A percentile compares a stretch with the other conserved stretches of the same genome.
phyloP scores from a whole-genome alignment of 352 stramenopile genomes.

The Poterioochromonas sp. region DNA sequence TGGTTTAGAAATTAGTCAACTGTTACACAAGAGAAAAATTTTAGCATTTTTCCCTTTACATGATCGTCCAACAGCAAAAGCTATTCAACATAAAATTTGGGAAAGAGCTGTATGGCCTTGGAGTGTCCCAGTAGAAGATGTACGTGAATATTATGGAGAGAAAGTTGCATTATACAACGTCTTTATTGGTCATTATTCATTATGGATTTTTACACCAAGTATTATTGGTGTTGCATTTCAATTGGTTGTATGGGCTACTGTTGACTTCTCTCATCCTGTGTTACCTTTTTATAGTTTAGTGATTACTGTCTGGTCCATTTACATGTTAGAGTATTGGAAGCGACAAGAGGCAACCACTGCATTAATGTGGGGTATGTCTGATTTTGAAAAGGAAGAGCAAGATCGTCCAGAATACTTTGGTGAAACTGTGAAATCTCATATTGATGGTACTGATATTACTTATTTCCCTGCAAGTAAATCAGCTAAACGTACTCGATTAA shows the following conservation, averaged over 20 bases:
- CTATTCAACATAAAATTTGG: background rate
- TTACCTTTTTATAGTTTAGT: constrained; percentile 38
- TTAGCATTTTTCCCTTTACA: constrained; percentile 13
- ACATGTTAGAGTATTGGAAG: constrained; percentile 76
- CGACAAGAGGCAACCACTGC: constrained; percentile 63
- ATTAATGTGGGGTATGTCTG: constrained; percentile 59
- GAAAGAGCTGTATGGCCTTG: constrained; percentile 29
- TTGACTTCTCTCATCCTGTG: constrained; percentile 31
- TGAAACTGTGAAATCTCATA: background rate
- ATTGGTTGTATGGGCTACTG: constrained; percentile 49
- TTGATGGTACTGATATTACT: background rate
- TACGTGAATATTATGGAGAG: constrained; percentile 44
- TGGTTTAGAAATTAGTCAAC: background rate
- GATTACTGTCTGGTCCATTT: constrained; percentile 48
- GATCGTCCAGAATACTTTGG: constrained; percentile 44
- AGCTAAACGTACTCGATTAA: background rate
- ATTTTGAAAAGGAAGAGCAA: constrained; percentile 42
- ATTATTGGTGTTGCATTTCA: constrained; percentile 61
- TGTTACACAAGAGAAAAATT: constrained; percentile 17
- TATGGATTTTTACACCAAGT: constrained; percentile 62
- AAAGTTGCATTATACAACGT: constrained; percentile 75
- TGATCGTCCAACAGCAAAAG: background rate
- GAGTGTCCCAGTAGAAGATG: constrained; percentile 35
- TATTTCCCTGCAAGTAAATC: background rate
- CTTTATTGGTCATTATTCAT: constrained; percentile 73